Base-by-base conservation (phyloP, 2,329 filamentous ascomycete species). In the Hymenoscyphus occultus region DNA sequence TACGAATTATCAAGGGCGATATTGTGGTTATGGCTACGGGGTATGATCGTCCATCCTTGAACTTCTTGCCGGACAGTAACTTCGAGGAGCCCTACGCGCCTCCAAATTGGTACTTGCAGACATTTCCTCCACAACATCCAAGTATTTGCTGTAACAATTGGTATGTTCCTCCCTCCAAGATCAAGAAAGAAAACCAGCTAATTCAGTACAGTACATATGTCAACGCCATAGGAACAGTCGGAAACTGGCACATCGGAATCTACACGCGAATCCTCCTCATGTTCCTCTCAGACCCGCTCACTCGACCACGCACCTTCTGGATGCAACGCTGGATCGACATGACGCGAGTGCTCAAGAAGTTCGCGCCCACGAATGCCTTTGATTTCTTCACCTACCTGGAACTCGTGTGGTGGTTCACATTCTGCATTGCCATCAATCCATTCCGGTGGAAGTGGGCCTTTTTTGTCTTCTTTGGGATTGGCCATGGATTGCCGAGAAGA, bases 311-410 rank as follows among this genome's bases (percentile, higher is more conserved):
- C 2, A 81, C 87, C 5, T 86, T 83, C 69, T 89, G 90, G 86
- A 96, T 95, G 91, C 84, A 90, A 77, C 82, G 86, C 31, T 96
- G 92, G 92, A 93, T 96, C 71, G 90, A 93, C 74, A 90, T 94
- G 83, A 96, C 91, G 0, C 83, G 86, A 39, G 76, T 86, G 3
- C 79, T 96, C 66, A 96, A 96, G 77, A 76, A 77, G 1, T 81
- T 82, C 12, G 86, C 89, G 2, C 91, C 92, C 0, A 91, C 86
- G 0, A 87, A 85, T 0, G 91, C 91, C 0, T 94, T 96, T 72
- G 91, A 96, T 75, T 96, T 96, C 79, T 95, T 96, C 75, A 96
- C 92, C 0, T 96, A 96, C 72, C 83, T 90, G 0, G 92, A 96
- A 77, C 79, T 96, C 60, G 74, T 95, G 4, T 96, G 91, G 81